These are phyloP conservation scores for Lolium rigidum DNA, from an alignment of 176 grass and related monocot species.

Conservation along the genomic window DNA sequence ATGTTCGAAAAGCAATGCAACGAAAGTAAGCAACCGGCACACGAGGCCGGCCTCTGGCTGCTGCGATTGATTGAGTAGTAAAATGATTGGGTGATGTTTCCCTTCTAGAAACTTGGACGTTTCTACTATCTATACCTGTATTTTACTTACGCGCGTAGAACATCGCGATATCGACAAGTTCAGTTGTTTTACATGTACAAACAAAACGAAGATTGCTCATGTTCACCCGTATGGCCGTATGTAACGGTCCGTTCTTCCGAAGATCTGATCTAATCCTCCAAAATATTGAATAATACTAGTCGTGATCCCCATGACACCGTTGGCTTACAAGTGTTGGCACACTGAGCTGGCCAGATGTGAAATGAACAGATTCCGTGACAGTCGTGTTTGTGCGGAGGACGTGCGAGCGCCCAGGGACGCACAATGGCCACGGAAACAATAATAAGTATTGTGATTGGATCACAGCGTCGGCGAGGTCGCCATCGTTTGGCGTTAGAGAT, in stretches of 20 bases:
- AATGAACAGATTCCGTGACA: background rate
- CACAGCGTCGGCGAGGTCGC: slow-evolving; percentile 38
- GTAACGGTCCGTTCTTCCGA: background rate
- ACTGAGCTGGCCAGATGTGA: background rate
- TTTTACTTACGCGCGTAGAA: background rate
- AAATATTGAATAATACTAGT: background rate
- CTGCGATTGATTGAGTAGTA: background rate
- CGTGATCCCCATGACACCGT: background rate
- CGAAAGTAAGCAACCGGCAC: background rate
- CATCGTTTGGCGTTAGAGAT: background rate
- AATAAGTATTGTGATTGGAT: background rate
- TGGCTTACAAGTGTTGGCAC: slow-evolving; percentile 1
- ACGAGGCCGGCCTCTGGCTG: background rate
- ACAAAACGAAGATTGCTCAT: background rate
- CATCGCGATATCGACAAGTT: background rate
- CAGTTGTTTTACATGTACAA: background rate
- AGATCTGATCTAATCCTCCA: background rate
- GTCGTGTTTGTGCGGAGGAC: background rate
- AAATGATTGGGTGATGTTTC: background rate
- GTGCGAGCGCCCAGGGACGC: background rate
- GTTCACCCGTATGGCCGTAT: background rate
- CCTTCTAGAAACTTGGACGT: slow-evolving; percentile 26
- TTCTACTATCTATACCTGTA: background rate
- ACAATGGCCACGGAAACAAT: slow-evolving; percentile 14
- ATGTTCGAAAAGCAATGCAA: background rate